These are phyloP conservation scores for Kurtzmaniella cleridarum DNA, from an alignment of 805 yeast genomes.

Conservation along the genomic window DNA sequence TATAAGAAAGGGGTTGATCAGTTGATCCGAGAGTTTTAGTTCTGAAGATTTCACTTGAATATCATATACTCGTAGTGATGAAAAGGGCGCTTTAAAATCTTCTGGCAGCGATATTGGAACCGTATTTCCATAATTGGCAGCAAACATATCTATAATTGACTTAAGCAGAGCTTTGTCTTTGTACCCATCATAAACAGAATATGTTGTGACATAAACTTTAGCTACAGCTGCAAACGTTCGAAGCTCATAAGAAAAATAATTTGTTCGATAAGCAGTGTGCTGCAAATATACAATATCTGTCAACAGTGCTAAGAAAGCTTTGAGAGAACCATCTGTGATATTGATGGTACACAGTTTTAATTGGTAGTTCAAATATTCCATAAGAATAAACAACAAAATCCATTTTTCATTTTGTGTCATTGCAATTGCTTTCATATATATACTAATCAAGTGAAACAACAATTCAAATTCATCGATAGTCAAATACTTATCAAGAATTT, in stretches of 20 bases:
- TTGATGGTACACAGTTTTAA: slow-evolving; percentile 15
- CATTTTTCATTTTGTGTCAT: slow-evolving; percentile 20
- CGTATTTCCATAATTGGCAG: slow-evolving; percentile 1
- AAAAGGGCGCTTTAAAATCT: background rate
- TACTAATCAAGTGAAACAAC: slow-evolving; percentile 23
- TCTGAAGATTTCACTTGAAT: background rate
- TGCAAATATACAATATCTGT: slow-evolving; percentile 9
- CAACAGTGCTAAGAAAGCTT: slow-evolving; percentile 19
- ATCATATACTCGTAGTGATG: slow-evolving; percentile 1
- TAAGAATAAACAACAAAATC: slow-evolving; percentile 20
- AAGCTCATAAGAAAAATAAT: slow-evolving; percentile 3
- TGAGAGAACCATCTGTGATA: slow-evolving; percentile 15
- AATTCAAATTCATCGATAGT: slow-evolving; percentile 10
- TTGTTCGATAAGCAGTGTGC: slow-evolving; percentile 7
- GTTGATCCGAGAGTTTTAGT: background rate
- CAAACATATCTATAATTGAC: slow-evolving; percentile 6
- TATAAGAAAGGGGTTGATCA: no score
- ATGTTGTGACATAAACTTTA: slow-evolving; percentile 14
- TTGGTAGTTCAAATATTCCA: slow-evolving; percentile 14
- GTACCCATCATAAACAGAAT: slow-evolving; percentile 28
- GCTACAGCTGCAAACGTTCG: slow-evolving; percentile 3
- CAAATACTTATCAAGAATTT: slow-evolving; percentile 19
- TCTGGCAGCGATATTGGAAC: background rate
- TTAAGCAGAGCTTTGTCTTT: slow-evolving; percentile 18
- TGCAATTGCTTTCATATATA: slow-evolving; percentile 20